Conservation (phyloP, 768 basidiomycete species). For the Psilocybe cyanescens region DNA sequence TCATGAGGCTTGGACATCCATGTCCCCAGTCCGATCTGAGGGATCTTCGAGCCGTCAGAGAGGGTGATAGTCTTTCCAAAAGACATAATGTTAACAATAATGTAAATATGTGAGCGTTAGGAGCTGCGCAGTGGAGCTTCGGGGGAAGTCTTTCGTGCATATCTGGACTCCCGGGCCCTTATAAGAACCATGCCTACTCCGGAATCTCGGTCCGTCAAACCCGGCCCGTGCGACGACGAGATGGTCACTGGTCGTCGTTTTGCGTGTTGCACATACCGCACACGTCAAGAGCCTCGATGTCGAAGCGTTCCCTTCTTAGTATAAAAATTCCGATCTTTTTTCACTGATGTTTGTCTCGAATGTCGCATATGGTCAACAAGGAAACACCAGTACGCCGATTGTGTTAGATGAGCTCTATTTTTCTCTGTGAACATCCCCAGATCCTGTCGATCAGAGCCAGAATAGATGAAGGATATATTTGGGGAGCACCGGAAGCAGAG, state of each 20-base stretch:
- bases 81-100: slow-evolving; percentile 34
- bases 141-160: background rate
- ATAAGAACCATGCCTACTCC: background rate
- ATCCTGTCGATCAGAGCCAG: background rate
- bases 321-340: background rate
- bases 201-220: background rate
- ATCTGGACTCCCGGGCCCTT: background rate
- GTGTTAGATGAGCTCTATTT: background rate
- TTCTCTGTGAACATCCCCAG: background rate
- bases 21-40: slow-evolving; percentile 83
- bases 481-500: background rate
- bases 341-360: background rate
- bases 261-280: background rate
- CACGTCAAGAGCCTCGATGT: background rate
- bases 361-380: background rate
- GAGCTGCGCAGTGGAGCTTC: background rate
- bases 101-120: background rate
- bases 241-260: background rate
- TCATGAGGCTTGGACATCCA: slow-evolving; percentile 79
- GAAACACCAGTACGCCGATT: background rate
- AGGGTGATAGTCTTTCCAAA: slow-evolving; percentile 44
- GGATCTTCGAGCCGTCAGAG: slow-evolving; percentile 55
- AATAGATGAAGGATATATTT: background rate
- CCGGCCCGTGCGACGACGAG: background rate
- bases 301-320: background rate